Conservation (phyloP, 2,329 filamentous ascomycete species). For the Zasmidium citrigriseum region DNA sequence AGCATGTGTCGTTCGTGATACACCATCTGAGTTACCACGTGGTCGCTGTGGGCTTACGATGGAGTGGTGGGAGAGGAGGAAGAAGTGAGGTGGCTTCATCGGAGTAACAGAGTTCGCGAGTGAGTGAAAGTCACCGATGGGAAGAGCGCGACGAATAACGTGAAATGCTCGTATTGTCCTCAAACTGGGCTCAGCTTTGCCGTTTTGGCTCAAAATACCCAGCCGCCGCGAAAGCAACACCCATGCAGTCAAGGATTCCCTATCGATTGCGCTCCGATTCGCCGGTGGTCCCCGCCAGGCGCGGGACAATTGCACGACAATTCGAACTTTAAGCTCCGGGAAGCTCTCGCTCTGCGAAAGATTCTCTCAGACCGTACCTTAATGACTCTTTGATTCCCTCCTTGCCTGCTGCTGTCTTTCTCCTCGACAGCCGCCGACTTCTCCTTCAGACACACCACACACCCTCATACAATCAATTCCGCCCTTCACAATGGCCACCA, state of each 20-base stretch:
- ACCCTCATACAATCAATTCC: not conserved
- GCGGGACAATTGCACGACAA: not conserved
- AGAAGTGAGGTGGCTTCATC: not conserved
- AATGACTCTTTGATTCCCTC: not conserved
- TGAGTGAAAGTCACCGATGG: not conserved
- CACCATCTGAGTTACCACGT: not conserved
- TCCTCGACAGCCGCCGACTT: not conserved
- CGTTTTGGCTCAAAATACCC: not conserved
- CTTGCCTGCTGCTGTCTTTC: not conserved
- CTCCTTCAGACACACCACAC: not conserved
- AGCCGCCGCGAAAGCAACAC: not conserved
- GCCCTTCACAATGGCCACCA: constrained; percentile 26
- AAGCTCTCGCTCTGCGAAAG: not conserved
- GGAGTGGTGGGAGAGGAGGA: not conserved
- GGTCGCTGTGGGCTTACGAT: not conserved
- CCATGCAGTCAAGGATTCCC: not conserved
- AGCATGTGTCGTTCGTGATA: not conserved
- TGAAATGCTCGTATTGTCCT: not conserved
- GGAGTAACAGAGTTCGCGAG: not conserved
- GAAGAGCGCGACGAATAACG: not conserved
- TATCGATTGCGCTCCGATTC: not conserved
- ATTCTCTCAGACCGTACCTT: not conserved
- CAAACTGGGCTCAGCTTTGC: not conserved
- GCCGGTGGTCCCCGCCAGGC: not conserved
- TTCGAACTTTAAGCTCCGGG: not conserved